Conservation (phyloP, 1,284 basidiomycete genomes). For the Sanghuangporus sanghuang region DNA sequence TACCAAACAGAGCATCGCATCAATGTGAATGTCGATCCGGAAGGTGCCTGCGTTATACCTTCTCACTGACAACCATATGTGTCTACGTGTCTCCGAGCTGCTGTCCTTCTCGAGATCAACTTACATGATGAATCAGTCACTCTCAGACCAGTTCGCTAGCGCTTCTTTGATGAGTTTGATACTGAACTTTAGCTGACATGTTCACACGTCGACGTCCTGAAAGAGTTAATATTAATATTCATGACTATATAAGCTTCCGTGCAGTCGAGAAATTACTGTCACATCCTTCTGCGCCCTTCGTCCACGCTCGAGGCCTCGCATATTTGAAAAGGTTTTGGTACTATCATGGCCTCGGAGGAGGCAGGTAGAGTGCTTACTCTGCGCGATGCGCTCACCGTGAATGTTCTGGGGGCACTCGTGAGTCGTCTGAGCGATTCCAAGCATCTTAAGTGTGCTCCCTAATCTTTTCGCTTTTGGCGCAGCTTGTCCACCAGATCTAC, state of each 20-base stretch:
- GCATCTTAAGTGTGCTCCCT: neutral
- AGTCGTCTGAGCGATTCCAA: neutral
- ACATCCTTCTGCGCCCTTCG: neutral
- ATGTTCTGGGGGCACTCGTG: slow-evolving; percentile 1
- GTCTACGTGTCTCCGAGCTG: neutral
- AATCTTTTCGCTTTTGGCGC: neutral
- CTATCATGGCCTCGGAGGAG: neutral
- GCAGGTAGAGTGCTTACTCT: neutral
- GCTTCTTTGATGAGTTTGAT: neutral
- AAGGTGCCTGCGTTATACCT: too few species aligned
- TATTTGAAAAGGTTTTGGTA: neutral
- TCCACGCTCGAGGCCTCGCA: neutral
- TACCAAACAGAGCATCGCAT: too few species aligned
- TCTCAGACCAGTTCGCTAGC: neutral
- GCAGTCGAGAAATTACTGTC: neutral
- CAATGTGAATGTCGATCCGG: too few species aligned
- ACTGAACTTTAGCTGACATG: neutral
- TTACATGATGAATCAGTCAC: neutral
- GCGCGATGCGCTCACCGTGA: neutral
- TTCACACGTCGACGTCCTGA: neutral
- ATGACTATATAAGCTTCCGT: neutral
- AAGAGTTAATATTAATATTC: neutral
- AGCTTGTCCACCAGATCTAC: slow-evolving; percentile 12
- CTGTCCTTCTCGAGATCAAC: neutral
- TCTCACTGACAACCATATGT: too few species aligned